Evolutionary conservation across 805 yeast genomes (phyloP).

Genomic region (Kazachstania africana): DNA sequence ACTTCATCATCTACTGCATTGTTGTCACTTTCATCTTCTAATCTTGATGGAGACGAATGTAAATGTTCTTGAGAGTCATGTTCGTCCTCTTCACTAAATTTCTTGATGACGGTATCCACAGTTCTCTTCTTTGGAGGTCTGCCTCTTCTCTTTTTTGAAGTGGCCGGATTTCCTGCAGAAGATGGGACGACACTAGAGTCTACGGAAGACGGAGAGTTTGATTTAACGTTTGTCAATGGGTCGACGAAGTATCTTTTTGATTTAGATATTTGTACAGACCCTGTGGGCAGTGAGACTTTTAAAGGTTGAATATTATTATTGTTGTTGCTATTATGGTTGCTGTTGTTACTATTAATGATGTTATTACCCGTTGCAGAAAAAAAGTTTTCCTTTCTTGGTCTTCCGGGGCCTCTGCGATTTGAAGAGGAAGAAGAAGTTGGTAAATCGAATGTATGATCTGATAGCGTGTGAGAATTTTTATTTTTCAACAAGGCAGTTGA

Average conservation of each 20-base stretch:
- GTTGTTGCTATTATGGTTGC: neutral
- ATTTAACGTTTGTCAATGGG: too few species aligned
- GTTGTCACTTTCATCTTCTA: neutral
- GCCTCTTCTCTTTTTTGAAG: slow-evolving; percentile 22
- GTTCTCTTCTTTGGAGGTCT: slow-evolving; percentile 26
- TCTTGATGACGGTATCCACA: slow-evolving; percentile 16
- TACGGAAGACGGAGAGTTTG: neutral
- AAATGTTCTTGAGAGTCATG: slow-evolving; percentile 8
- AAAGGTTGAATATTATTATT: slow-evolving; percentile 4
- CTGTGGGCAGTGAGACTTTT: slow-evolving; percentile 19
- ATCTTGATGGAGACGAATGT: neutral
- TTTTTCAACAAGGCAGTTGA: slow-evolving; percentile 1
- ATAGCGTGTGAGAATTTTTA: too few species aligned
- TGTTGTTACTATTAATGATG: neutral
- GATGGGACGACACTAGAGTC: neutral
- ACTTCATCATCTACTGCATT: neutral
- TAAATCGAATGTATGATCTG: neutral
- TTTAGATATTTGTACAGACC: slow-evolving; percentile 20
- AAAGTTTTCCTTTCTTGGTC: slow-evolving; percentile 21
- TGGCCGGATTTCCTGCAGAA: neutral
- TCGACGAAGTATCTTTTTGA: slow-evolving; percentile 23
- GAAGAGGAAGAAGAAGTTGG: neutral
- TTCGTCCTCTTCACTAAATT: slow-evolving; percentile 6
- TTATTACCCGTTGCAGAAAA: neutral
- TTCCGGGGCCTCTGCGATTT: slow-evolving; percentile 24